Conservation (phyloP, 2,329 filamentous ascomycete species). For the Orbilia brochopaga region DNA sequence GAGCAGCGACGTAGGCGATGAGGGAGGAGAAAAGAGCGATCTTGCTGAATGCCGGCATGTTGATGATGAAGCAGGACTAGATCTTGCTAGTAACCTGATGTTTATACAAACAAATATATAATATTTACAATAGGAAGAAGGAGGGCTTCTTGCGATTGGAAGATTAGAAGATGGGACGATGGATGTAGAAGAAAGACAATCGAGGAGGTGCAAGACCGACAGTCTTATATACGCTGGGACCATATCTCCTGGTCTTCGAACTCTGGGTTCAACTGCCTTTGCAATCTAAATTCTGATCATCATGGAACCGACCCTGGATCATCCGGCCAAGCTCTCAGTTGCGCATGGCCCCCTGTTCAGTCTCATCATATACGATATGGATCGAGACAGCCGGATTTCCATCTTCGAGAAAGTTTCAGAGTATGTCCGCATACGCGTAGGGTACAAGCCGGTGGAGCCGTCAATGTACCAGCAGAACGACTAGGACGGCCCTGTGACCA, state of each 20-base stretch:
- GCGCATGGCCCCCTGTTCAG: slow-evolving; percentile 1
- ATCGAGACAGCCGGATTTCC: slow-evolving; percentile 8
- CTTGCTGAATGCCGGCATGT: slow-evolving; percentile 53
- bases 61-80: slow-evolving; percentile 45
- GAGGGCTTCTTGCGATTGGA: slow-evolving; percentile 27
- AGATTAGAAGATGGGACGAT: slow-evolving; percentile 48
- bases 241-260: slow-evolving; percentile 36
- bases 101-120: slow-evolving; percentile 3
- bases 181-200: slow-evolving; percentile 44
- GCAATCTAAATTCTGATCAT: slow-evolving; percentile 40
- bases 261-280: slow-evolving; percentile 33
- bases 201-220: slow-evolving; percentile 23
- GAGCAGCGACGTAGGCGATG: slow-evolving; percentile 61
- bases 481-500: slow-evolving; percentile 43
- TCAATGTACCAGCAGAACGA: slow-evolving; percentile 35
- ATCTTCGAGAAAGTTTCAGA: slow-evolving; percentile 50
- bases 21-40: slow-evolving; percentile 60
- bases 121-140: slow-evolving; percentile 48
- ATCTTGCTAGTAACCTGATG: slow-evolving; percentile 42
- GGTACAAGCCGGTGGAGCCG: slow-evolving; percentile 47
- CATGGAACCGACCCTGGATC: slow-evolving; percentile 47
- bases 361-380: not conserved
- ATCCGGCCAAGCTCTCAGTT: slow-evolving; percentile 27
- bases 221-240: slow-evolving; percentile 46
- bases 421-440: not conserved